phyloP scores from a whole-genome alignment of 257 asterid species.

The Ilex asprella region DNA sequence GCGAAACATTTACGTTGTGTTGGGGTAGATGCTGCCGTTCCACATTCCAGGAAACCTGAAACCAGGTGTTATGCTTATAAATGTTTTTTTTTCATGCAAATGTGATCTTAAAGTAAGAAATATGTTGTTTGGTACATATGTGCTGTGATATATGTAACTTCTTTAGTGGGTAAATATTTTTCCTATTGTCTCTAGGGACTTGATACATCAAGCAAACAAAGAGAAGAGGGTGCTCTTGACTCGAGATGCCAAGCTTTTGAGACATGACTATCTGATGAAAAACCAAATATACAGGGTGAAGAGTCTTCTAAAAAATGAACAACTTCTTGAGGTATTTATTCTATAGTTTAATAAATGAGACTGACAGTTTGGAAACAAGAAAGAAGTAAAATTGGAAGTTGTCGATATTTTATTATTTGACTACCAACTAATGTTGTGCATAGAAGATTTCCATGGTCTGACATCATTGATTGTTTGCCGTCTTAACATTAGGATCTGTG shows the following conservation, averaged over 20 bases:
- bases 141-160: neutral
- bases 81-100: neutral
- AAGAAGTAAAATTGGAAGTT: no score
- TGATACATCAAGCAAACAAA: constrained; percentile 70
- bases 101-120: neutral
- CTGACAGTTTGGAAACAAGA: neutral
- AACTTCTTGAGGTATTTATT: constrained; percentile 64
- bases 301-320: constrained; percentile 73
- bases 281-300: constrained; percentile 77
- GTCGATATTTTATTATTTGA: no score
- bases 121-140: neutral
- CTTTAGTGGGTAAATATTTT: neutral
- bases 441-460: no score
- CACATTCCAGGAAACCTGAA: constrained; percentile 68
- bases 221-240: constrained; percentile 86
- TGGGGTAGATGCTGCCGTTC: constrained; percentile 91
- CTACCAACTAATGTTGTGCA: no score
- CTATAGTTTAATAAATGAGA: neutral
- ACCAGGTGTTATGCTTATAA: constrained; percentile 45
- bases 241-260: constrained; percentile 78
- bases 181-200: constrained; percentile 43
- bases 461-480: no score
- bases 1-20: constrained; percentile 95
- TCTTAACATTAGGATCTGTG: no score
- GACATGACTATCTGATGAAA: constrained; percentile 65